phyloP scores from a whole-genome alignment of 129 eudicot genomes.

The Deinandra increscens region DNA sequence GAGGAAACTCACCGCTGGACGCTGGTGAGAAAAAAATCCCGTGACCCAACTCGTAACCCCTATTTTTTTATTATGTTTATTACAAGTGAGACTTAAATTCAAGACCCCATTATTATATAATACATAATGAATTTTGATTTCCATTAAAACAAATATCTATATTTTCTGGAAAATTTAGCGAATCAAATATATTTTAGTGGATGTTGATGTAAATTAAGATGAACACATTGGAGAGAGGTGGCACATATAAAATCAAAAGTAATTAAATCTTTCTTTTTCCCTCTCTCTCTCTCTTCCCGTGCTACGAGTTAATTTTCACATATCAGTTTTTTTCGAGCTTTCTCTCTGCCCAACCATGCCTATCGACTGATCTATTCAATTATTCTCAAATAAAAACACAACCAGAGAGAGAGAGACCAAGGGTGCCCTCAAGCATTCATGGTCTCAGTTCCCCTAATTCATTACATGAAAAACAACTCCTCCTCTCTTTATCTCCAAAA shows the following conservation, averaged over 20 bases:
- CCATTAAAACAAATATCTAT: slow-evolving; percentile 1
- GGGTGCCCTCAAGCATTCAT: slow-evolving; percentile 36
- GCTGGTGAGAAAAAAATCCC: too few species aligned
- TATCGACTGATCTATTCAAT: slow-evolving; percentile 14
- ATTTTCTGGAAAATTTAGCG: background rate
- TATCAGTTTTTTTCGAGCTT: slow-evolving; percentile 27
- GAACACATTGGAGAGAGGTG: background rate
- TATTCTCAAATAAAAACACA: background rate
- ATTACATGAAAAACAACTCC: slow-evolving; percentile 37
- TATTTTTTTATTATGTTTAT: too few species aligned
- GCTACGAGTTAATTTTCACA: slow-evolving; percentile 23
- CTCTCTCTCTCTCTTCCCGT: slow-evolving; percentile 27
- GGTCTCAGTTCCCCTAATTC: slow-evolving; percentile 36
- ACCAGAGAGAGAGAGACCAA: slow-evolving; percentile 18
- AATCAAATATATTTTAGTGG: slow-evolving; percentile 20
- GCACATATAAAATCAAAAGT: background rate
- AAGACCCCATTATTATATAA: too few species aligned
- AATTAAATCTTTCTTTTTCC: slow-evolving; percentile 9
- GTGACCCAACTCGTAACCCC: too few species aligned
- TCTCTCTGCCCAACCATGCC: slow-evolving; percentile 39
- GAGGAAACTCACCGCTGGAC: too few species aligned
- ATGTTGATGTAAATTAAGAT: slow-evolving; percentile 13
- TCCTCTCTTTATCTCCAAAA: slow-evolving; percentile 28
- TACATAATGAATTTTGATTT: too few species aligned
- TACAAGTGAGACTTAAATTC: too few species aligned